A percentile compares a stretch with the other conserved stretches of the same genome.
Conservation (phyloP, 106 monocot genomes). For the Allium sativum region DNA sequence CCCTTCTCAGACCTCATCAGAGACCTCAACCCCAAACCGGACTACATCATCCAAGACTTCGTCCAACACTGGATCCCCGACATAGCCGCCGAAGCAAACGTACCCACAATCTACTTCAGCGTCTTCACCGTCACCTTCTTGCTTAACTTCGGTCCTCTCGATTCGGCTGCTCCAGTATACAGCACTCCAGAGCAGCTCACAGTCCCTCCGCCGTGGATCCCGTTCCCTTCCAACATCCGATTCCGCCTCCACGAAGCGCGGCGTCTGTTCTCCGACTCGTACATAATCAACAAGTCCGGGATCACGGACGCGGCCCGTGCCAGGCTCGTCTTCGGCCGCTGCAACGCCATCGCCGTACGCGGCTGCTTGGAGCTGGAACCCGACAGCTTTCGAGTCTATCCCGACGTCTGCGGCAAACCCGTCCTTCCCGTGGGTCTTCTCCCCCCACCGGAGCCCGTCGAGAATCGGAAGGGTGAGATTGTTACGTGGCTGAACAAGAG, state of each 20-base stretch:
- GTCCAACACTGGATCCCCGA: conserved; percentile 24
- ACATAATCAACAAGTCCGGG: not conserved
- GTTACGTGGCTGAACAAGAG: no score
- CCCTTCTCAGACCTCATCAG: conserved; percentile 14
- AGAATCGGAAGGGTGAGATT: no score
- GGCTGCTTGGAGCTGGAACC: no score
- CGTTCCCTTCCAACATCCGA: conserved; percentile 2
- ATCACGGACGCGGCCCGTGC: no score
- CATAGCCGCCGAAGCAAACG: conserved; percentile 4
- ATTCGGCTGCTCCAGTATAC: no score
- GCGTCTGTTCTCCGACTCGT: not conserved
- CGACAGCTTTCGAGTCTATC: no score
- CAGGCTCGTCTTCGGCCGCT: no score
- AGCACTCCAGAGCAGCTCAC: conserved; percentile 10
- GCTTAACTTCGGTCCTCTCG: conserved; percentile 5
- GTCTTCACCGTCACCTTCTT: not conserved
- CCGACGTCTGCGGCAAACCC: no score
- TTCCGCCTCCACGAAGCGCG: conserved; percentile 1
- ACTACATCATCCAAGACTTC: conserved; percentile 49
- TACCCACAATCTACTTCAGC: conserved; percentile 12
- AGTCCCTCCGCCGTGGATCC: conserved; percentile 7
- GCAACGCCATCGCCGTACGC: no score
- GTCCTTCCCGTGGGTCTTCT: no score
- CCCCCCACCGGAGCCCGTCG: no score
- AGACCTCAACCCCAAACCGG: conserved; percentile 6